These are phyloP conservation scores for Microbotryum lychnidis-dioicae DNA, from an alignment of 1,284 basidiomycete genomes.

Conservation along the genomic window DNA sequence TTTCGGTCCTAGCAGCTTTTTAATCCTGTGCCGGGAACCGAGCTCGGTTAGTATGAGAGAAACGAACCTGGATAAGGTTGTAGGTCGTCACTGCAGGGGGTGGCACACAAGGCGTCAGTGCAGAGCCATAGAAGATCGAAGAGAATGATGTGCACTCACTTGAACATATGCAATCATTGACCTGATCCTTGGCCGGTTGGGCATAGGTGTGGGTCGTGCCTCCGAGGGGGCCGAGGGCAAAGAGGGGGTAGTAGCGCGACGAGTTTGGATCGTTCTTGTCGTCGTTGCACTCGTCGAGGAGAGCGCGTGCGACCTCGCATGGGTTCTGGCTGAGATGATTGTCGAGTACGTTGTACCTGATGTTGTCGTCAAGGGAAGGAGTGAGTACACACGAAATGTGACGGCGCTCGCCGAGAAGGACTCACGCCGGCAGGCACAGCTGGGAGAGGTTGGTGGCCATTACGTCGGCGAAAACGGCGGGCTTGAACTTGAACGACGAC, in stretches of 20 bases:
- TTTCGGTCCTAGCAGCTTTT: too few relatives aligned
- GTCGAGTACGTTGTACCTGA: conserved; percentile 59
- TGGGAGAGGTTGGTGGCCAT: too few relatives aligned
- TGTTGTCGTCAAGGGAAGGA: conserved; percentile 26
- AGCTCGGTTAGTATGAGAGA: background rate
- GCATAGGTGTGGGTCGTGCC: conserved; percentile 57
- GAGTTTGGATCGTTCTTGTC: conserved; percentile 51
- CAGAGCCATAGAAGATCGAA: background rate
- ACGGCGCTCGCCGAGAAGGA: too few relatives aligned
- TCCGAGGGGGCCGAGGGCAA: conserved; percentile 56
- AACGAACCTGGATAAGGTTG: conserved; percentile 19
- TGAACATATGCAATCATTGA: conserved; percentile 6
- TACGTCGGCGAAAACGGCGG: too few relatives aligned
- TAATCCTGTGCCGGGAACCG: too few relatives aligned
- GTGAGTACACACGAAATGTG: too few relatives aligned
- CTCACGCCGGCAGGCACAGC: too few relatives aligned
- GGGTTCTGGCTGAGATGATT: conserved; percentile 42
- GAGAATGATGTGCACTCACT: conserved; percentile 8
- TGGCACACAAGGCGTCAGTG: conserved; percentile 1
- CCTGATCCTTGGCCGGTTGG: conserved; percentile 57
- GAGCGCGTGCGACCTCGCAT: conserved; percentile 45
- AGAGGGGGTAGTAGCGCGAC: conserved; percentile 51
- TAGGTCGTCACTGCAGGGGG: conserved; percentile 12
- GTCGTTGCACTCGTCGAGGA: conserved; percentile 51
- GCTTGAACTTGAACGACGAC: too few relatives aligned